A percentile compares a stretch with the other conserved stretches of the same genome.
These are phyloP conservation scores for Bolboschoenoplectus hybrid DNA, from an alignment of 202 grass and related monocot genomes.

Conservation along the genomic window DNA sequence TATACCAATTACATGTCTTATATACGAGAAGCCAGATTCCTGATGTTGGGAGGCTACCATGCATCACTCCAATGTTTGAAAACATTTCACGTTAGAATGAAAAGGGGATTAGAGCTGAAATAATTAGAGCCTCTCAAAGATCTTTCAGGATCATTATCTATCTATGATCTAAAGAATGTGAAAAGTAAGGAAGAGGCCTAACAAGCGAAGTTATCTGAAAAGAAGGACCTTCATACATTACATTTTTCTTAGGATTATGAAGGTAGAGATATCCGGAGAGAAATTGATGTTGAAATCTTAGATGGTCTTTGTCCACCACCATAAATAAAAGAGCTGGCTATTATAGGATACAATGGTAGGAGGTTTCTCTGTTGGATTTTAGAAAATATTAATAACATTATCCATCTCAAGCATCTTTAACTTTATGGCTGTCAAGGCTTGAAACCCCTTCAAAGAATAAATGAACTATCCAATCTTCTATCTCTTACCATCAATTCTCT, in stretches of 20 bases:
- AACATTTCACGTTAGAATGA: background rate
- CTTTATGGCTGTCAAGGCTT: background rate
- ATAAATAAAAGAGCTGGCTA: background rate
- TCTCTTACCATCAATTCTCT: background rate
- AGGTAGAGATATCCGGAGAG: background rate
- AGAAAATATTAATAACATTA: constrained; percentile 3
- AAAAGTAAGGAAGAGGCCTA: background rate
- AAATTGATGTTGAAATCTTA: background rate
- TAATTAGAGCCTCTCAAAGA: constrained; percentile 2
- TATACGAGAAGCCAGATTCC: background rate
- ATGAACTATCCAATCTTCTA: background rate
- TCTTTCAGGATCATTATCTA: background rate
- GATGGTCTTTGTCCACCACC: constrained; percentile 15
- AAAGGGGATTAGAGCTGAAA: background rate
- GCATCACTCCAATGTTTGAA: background rate
- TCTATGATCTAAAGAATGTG: background rate
- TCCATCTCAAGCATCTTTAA: background rate
- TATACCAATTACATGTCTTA: constrained; percentile 40
- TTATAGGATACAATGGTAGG: background rate
- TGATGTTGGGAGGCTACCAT: constrained; percentile 14
- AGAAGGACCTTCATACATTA: background rate
- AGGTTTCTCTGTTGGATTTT: constrained; percentile 11
- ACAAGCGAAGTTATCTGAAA: background rate
- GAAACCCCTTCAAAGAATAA: background rate
- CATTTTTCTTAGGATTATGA: background rate